These are phyloP conservation scores for Tausonia pullulans DNA, from an alignment of 1,284 basidiomycete species.

Conservation along the genomic window DNA sequence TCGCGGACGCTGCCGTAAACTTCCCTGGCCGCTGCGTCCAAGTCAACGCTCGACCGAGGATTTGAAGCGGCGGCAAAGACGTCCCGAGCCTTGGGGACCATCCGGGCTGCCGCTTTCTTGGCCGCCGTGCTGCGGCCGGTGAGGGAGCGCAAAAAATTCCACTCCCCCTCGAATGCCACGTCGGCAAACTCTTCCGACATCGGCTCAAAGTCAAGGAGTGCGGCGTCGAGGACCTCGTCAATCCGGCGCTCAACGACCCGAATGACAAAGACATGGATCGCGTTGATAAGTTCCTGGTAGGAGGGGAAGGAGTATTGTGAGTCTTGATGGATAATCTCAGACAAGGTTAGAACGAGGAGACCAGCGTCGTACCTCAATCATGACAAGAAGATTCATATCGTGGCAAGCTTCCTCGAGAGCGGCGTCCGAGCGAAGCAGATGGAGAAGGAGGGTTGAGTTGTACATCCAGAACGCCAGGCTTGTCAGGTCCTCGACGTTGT, in stretches of 20 bases:
- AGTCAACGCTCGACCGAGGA: not conserved
- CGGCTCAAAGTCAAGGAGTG: slow-evolving; percentile 73
- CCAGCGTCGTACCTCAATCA: slow-evolving; percentile 24
- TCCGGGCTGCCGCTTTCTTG: slow-evolving; percentile 35
- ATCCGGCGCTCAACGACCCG: slow-evolving; percentile 81
- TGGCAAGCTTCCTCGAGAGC: slow-evolving; percentile 64
- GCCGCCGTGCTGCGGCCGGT: slow-evolving; percentile 42
- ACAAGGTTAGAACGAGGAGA: slow-evolving; percentile 13
- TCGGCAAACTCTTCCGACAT: slow-evolving; percentile 66
- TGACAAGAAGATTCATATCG: slow-evolving; percentile 51
- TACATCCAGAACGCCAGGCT: slow-evolving; percentile 88
- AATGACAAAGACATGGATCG: slow-evolving; percentile 92
- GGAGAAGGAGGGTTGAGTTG: slow-evolving; percentile 78
- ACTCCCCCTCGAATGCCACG: slow-evolving; percentile 90
- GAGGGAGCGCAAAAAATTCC: slow-evolving; percentile 58
- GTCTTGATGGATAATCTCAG: slow-evolving; percentile 14
- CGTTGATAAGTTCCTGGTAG: slow-evolving; percentile 79
- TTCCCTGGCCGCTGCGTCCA: not conserved
- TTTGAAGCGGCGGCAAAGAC: slow-evolving; percentile 25
- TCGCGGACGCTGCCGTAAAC: not conserved
- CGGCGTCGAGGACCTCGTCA: slow-evolving; percentile 70
- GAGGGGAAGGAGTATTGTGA: slow-evolving; percentile 13
- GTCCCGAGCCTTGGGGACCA: slow-evolving; percentile 30
- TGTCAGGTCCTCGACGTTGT: slow-evolving; percentile 68
- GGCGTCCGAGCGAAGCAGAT: slow-evolving; percentile 75